phyloP scores from a whole-genome alignment of 2,329 filamentous ascomycete genomes.

The Monosporascus sp. region DNA sequence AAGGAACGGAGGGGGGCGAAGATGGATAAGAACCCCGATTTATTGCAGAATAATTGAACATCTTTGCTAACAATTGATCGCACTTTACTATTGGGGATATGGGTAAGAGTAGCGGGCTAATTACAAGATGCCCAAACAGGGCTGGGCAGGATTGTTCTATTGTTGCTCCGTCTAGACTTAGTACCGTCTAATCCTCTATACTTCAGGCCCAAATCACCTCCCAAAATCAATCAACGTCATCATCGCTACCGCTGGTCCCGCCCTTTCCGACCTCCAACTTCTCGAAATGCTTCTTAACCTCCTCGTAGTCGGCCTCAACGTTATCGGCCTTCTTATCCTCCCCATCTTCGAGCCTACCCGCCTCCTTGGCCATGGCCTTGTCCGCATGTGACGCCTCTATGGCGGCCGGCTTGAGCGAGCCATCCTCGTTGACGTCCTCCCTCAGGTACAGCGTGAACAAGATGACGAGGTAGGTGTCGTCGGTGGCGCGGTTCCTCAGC shows the following conservation, averaged over 20 bases:
- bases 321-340: slow-evolving; percentile 10
- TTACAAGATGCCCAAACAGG: too few species aligned
- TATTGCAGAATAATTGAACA: too few species aligned
- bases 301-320: slow-evolving; percentile 25
- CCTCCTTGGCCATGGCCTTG: slow-evolving; percentile 16
- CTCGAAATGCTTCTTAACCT: slow-evolving; percentile 32
- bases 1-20: too few species aligned
- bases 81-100: too few species aligned
- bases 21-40: too few species aligned
- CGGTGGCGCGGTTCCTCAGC: slow-evolving; percentile 71
- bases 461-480: slow-evolving; percentile 73
- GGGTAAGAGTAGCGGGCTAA: too few species aligned
- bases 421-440: slow-evolving; percentile 57
- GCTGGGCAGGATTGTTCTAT: too few species aligned
- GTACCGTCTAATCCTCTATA: too few species aligned
- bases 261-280: slow-evolving; percentile 13
- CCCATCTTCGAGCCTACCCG: slow-evolving; percentile 18
- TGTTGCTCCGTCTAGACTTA: too few species aligned
- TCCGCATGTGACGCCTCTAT: slow-evolving; percentile 27
- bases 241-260: slow-evolving; percentile 4
- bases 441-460: slow-evolving; percentile 71
- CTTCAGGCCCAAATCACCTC: too few species aligned
- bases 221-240: slow-evolving; percentile 9
- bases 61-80: too few species aligned
- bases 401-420: slow-evolving; percentile 40